These are phyloP conservation scores for Straminergon stramineum DNA, from an alignment of 225 moss, liverwort and hornwort species.

Conservation along the genomic window DNA sequence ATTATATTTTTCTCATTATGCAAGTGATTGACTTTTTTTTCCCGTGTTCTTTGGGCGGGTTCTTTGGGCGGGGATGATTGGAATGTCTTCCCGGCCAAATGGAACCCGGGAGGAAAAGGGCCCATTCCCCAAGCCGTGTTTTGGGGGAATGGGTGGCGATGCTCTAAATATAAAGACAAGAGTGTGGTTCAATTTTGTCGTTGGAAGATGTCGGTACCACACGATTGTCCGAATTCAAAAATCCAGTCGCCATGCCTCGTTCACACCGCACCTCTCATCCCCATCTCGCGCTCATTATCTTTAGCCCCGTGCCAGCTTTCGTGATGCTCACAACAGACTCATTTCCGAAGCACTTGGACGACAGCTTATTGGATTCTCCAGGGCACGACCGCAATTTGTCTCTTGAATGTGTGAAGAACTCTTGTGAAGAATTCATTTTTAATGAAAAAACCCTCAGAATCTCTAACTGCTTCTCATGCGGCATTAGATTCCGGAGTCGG, in stretches of 20 bases:
- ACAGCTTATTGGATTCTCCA: not conserved
- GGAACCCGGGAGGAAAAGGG: too few species aligned
- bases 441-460: too few species aligned
- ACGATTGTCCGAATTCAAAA: not conserved
- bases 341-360: not conserved
- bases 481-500: not conserved
- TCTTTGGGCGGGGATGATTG: too few species aligned
- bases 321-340: not conserved
- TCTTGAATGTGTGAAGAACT: not conserved
- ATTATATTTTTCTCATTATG: too few species aligned
- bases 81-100: too few species aligned
- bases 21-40: too few species aligned
- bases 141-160: too few species aligned
- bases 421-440: not conserved
- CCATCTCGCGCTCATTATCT: not conserved
- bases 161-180: not conserved
- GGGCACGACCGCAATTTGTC: not conserved
- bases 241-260: not conserved
- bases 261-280: not conserved
- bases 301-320: not conserved
- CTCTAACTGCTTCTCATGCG: not conserved
- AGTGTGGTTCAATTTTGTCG: not conserved
- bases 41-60: too few species aligned
- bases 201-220: not conserved
- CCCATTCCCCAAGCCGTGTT: too few species aligned